Evolutionary conservation across 1,284 basidiomycete species (phyloP).

Genomic region (Cerrena zonata): DNA sequence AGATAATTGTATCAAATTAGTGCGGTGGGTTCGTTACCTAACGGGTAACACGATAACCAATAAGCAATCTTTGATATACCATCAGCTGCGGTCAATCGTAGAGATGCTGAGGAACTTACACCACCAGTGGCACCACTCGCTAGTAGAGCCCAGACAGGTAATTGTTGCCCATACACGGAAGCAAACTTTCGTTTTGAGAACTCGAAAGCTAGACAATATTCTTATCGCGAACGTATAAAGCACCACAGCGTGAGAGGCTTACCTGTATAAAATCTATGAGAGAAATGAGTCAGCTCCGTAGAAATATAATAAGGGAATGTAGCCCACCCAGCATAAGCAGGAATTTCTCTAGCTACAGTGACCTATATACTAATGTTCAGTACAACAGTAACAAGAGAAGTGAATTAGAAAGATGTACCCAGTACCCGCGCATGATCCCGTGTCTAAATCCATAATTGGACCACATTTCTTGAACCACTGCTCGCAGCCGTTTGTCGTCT

Average conservation of each 20-base stretch:
- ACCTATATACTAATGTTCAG: slow-evolving; percentile 42
- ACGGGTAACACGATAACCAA: slow-evolving; percentile 90
- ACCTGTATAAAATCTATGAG: slow-evolving; percentile 81
- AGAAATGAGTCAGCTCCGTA: no score
- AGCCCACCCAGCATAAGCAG: slow-evolving; percentile 84
- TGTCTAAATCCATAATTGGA: slow-evolving; percentile 73
- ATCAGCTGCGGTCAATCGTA: no score
- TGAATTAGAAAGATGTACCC: slow-evolving; percentile 48
- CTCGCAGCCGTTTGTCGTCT: slow-evolving; percentile 71
- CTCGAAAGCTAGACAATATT: slow-evolving; percentile 67
- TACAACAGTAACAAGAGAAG: not conserved
- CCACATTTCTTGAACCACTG: slow-evolving; percentile 80
- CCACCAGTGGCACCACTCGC: slow-evolving; percentile 86
- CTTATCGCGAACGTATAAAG: not conserved
- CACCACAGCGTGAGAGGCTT: not conserved
- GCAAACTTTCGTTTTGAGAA: slow-evolving; percentile 77
- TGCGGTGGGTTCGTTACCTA: slow-evolving; percentile 40
- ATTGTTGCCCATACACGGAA: slow-evolving; percentile 50
- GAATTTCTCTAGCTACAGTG: slow-evolving; percentile 89
- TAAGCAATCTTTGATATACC: slow-evolving; percentile 77
- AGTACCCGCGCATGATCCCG: slow-evolving; percentile 94
- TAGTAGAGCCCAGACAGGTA: slow-evolving; percentile 88
- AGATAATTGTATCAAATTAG: not conserved
- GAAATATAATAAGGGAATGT: not conserved
- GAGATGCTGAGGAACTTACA: slow-evolving; percentile 38